phyloP scores from a whole-genome alignment of 768 basidiomycete species.

The Suillus discolor region DNA sequence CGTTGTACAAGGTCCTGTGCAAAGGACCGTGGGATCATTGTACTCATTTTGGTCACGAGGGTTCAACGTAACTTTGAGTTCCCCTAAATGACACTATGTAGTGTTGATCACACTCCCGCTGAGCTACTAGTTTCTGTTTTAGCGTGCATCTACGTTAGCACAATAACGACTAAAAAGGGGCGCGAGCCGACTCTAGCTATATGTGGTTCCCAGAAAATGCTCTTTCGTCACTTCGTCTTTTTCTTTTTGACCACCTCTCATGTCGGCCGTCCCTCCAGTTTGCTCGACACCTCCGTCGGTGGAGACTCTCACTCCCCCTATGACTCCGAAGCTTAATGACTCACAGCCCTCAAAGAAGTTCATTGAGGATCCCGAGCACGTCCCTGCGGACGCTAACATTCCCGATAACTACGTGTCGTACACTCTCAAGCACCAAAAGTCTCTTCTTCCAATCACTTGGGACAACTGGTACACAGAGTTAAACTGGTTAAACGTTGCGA shows the following conservation, averaged over 20 bases:
- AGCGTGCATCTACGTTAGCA: no score
- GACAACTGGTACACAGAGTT: constrained; percentile 61
- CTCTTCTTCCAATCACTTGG: constrained; percentile 69
- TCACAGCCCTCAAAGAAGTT: constrained; percentile 11
- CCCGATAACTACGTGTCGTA: constrained; percentile 84
- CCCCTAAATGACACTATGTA: no score
- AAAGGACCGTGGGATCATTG: no score
- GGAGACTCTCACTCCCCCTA: constrained; percentile 13
- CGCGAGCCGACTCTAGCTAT: no score
- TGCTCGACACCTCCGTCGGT: constrained; percentile 19
- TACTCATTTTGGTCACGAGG: no score
- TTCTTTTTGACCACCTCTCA: constrained; percentile 29
- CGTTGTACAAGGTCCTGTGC: no score
- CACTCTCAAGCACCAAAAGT: constrained; percentile 67
- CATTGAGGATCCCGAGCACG: constrained; percentile 29
- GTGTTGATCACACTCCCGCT: no score
- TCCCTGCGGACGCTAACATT: constrained; percentile 58
- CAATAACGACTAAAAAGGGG: no score
- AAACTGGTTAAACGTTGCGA: constrained; percentile 74
- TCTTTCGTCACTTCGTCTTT: constrained; percentile 14
- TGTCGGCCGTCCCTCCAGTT: constrained; percentile 28
- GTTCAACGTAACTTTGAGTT: no score
- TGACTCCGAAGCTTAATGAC: constrained; percentile 4
- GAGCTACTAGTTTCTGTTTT: no score
- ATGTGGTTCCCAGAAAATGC: not conserved